These are phyloP conservation scores for Diaporthe destruens DNA, from an alignment of 2,329 filamentous ascomycete genomes.

Conservation along the genomic window DNA sequence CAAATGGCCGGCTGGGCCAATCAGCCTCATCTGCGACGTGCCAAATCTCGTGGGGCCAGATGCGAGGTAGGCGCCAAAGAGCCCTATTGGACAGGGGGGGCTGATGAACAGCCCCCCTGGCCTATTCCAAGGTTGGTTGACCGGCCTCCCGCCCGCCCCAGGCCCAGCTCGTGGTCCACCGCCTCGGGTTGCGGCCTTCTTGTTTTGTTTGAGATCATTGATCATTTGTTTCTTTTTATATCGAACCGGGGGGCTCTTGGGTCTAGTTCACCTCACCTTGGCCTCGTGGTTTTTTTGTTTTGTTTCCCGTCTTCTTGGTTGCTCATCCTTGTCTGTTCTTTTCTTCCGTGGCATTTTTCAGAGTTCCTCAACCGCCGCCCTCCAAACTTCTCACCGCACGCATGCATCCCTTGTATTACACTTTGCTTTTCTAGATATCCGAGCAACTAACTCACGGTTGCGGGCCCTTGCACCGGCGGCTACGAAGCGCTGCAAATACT, in stretches of 20 bases:
- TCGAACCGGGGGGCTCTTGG: constrained; percentile 5
- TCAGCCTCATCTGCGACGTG: constrained; percentile 35
- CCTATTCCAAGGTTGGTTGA: not conserved
- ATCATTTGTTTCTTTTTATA: constrained; percentile 35
- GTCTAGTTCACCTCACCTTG: not conserved
- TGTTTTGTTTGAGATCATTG: constrained; percentile 37
- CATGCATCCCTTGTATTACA: constrained; percentile 37
- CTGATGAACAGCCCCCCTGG: constrained; percentile 31
- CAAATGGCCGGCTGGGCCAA: constrained; percentile 38
- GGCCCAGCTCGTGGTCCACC: constrained; percentile 21
- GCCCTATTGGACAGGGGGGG: constrained; percentile 35
- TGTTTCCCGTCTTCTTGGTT: constrained; percentile 11
- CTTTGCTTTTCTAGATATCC: not conserved
- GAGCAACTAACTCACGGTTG: not conserved
- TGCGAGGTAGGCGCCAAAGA: constrained; percentile 28
- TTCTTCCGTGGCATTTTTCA: not conserved
- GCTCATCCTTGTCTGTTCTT: constrained; percentile 22
- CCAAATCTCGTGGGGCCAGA: constrained; percentile 40
- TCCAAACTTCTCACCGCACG: not conserved
- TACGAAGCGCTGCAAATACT: constrained; percentile 37
- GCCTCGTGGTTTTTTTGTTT: not conserved
- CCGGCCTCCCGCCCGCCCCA: constrained; percentile 22
- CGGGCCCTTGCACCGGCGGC: constrained; percentile 39
- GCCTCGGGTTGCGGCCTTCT: constrained; percentile 24
- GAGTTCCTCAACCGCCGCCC: not conserved